phyloP scores from a whole-genome alignment of 129 eudicot species.

The Saposhnikovia divaricata region DNA sequence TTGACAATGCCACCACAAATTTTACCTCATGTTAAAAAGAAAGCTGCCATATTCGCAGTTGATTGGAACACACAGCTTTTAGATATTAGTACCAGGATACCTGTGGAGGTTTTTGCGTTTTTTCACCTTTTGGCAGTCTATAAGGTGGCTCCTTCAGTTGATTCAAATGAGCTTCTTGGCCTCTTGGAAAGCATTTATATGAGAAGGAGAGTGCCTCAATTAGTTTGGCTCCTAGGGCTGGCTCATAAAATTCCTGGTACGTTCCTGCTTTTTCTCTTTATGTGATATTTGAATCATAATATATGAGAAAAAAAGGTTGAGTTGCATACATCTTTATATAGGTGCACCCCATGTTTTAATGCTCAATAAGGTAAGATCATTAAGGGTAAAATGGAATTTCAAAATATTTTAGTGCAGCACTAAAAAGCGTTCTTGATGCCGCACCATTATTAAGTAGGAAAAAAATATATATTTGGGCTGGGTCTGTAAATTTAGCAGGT shows the following conservation, averaged over 20 bases:
- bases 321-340: background rate
- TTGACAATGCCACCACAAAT: slow-evolving; percentile 1
- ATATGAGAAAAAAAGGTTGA: background rate
- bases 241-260: slow-evolving; percentile 8
- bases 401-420: background rate
- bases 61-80: background rate
- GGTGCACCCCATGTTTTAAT: background rate
- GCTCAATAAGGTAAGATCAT: background rate
- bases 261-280: background rate
- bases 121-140: background rate
- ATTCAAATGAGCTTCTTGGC: slow-evolving; percentile 6
- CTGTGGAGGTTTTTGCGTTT: background rate
- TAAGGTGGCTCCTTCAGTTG: slow-evolving; percentile 8
- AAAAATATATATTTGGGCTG: background rate
- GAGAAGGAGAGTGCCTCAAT: background rate
- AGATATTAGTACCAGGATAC: background rate
- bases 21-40: slow-evolving; percentile 9
- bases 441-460: background rate
- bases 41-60: slow-evolving; percentile 11
- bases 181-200: background rate
- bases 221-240: slow-evolving; percentile 5
- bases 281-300: background rate
- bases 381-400: background rate
- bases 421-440: background rate
- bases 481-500: background rate